Conservation (phyloP, 768 basidiomycete genomes). For the Suillus bovinus region DNA sequence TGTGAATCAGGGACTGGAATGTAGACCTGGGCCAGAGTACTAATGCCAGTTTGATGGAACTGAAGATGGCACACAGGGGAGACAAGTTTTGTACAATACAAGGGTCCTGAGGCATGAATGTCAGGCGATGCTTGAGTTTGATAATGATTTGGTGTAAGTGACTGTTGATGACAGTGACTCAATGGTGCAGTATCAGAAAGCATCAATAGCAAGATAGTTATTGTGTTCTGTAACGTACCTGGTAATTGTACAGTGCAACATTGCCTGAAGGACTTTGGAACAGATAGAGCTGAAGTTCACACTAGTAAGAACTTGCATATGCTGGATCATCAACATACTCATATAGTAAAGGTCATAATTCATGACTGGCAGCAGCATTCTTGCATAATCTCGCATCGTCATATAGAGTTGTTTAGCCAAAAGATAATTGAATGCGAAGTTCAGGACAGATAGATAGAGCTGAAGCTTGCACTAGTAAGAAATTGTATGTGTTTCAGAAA, state of each 20-base stretch:
- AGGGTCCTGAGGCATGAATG: background rate
- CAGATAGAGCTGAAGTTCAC: background rate
- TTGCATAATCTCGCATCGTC: background rate
- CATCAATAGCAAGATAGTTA: background rate
- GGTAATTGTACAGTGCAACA: background rate
- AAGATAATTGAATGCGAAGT: background rate
- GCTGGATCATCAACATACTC: background rate
- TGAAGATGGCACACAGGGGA: background rate
- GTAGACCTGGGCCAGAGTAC: background rate
- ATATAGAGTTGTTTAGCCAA: background rate
- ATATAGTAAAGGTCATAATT: background rate
- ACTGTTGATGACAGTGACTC: background rate
- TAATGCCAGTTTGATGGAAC: background rate
- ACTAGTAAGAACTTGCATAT: background rate
- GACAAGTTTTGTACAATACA: background rate
- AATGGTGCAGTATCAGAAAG: background rate
- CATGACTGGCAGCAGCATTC: background rate
- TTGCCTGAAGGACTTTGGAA: background rate
- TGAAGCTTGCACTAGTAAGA: too few species aligned
- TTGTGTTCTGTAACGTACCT: background rate
- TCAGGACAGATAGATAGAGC: too few species aligned
- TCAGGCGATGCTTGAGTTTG: background rate
- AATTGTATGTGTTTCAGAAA: too few species aligned
- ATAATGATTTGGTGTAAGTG: background rate
- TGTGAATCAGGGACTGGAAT: background rate